Evolutionary conservation across 1,139 yeast genomes (phyloP).

Genomic region (Nakaseomyces sp.): DNA sequence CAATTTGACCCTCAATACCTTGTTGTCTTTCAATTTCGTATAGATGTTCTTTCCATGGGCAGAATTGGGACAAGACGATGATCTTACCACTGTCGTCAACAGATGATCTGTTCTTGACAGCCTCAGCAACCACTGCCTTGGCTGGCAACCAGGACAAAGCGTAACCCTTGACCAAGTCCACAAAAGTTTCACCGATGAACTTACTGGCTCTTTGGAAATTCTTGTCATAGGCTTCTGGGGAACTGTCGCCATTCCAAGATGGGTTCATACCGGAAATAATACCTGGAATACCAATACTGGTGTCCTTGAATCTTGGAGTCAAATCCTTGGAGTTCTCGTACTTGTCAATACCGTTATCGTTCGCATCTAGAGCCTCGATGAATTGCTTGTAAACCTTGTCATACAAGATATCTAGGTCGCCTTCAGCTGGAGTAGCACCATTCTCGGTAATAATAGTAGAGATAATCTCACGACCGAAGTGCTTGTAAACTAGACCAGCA

Average conservation of each 20-base stretch:
- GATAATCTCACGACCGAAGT: constrained; percentile 79
- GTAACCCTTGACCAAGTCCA: constrained; percentile 55
- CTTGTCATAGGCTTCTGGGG: constrained; percentile 57
- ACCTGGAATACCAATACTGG: constrained; percentile 68
- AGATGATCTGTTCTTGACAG: constrained; percentile 48
- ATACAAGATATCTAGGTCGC: constrained; percentile 54
- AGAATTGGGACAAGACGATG: constrained; percentile 59
- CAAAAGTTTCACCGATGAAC: constrained; percentile 76
- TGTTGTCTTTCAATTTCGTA: constrained; percentile 63
- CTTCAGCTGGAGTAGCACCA: constrained; percentile 31
- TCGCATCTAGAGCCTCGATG: constrained; percentile 88
- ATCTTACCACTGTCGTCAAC: constrained; percentile 62
- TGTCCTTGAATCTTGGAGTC: constrained; percentile 44
- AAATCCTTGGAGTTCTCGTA: constrained; percentile 44
- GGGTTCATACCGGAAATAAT: constrained; percentile 77
- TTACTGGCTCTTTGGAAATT: constrained; percentile 64
- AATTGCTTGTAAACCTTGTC: constrained; percentile 74
- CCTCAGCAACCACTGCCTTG: constrained; percentile 61
- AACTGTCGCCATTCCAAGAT: constrained; percentile 59
- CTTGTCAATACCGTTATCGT: constrained; percentile 85
- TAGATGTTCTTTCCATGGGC: constrained; percentile 94
- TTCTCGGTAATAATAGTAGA: constrained; percentile 35
- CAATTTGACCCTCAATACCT: constrained; percentile 44
- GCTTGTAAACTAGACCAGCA: constrained; percentile 91
- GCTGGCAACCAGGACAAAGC: constrained; percentile 94